phyloP scores from a whole-genome alignment of 2,329 filamentous ascomycete species.

The Dryadomyces sulphureus region DNA sequence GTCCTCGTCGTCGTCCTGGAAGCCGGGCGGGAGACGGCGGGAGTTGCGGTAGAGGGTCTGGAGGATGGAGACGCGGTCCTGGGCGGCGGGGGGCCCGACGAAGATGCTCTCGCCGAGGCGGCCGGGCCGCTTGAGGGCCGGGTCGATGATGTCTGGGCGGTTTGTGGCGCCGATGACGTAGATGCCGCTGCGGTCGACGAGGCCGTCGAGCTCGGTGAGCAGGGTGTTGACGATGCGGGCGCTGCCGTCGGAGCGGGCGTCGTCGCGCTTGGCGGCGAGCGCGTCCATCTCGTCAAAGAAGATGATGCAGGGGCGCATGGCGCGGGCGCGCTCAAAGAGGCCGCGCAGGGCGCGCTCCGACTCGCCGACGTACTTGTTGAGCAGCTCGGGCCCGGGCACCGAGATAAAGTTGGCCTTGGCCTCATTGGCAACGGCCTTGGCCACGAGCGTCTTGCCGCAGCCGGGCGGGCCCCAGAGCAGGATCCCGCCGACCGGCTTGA shows the following conservation, averaged over 20 bases:
- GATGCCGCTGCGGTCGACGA: slow-evolving; percentile 66
- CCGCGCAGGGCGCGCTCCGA: slow-evolving; percentile 86
- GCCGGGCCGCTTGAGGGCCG: slow-evolving; percentile 84
- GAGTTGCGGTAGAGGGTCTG: slow-evolving; percentile 43
- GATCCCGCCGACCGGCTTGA: slow-evolving; percentile 70
- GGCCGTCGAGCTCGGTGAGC: slow-evolving; percentile 84
- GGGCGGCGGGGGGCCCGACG: slow-evolving; percentile 66
- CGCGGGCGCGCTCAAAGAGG: slow-evolving; percentile 76
- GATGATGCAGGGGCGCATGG: slow-evolving; percentile 79
- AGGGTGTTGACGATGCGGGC: slow-evolving; percentile 88
- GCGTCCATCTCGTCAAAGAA: slow-evolving; percentile 96
- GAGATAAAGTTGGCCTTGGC: slow-evolving; percentile 96
- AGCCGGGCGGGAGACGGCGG: slow-evolving; percentile 16
- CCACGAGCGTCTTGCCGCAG: slow-evolving; percentile 90
- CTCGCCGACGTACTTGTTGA: slow-evolving; percentile 97
- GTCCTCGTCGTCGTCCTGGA: slow-evolving; percentile 12
- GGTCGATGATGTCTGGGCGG: slow-evolving; percentile 88
- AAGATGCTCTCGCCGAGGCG: slow-evolving; percentile 69
- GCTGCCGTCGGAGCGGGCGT: slow-evolving; percentile 57
- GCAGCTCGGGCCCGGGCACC: slow-evolving; percentile 86
- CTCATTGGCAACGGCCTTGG: slow-evolving; percentile 91
- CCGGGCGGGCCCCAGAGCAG: slow-evolving; percentile 94
- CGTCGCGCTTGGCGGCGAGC: slow-evolving; percentile 71
- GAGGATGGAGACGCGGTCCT: slow-evolving; percentile 72
- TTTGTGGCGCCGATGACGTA: slow-evolving; percentile 95